A percentile compares a stretch with the other conserved stretches of the same genome.
These are phyloP conservation scores for Ceratocystis destructans DNA, from an alignment of 2,329 filamentous ascomycete species.

Conservation along the genomic window DNA sequence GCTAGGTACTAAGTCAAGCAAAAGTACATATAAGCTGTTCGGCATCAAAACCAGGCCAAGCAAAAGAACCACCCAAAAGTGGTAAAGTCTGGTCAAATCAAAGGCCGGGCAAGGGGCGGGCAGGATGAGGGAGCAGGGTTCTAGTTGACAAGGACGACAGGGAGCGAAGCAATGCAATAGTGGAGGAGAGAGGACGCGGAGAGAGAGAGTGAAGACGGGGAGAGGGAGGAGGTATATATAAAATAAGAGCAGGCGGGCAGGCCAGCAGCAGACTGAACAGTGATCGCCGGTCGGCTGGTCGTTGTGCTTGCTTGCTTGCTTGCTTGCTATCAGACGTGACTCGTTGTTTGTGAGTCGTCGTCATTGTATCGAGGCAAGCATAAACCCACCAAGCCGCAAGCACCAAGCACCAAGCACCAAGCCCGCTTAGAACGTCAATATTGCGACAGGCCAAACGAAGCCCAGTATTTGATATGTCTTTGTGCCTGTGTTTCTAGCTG, in stretches of 20 bases:
- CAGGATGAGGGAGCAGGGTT: not conserved
- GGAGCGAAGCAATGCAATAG: not conserved
- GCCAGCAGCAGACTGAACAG: not conserved
- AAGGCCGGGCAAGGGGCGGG: not conserved
- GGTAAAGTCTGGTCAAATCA: not conserved
- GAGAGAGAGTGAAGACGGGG: not conserved
- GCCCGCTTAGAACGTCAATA: not conserved
- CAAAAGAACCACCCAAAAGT: slow-evolving; percentile 13
- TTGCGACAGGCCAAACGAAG: not conserved
- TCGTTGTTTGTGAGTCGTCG: no score
- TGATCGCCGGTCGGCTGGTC: not conserved
- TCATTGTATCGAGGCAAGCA: no score
- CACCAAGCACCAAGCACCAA: not conserved
- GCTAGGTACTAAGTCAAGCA: not conserved
- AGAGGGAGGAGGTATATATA: not conserved
- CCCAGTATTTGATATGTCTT: not conserved
- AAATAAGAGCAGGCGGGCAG: not conserved
- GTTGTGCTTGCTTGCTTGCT: not conserved
- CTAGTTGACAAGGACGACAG: not conserved
- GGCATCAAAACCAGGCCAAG: not conserved
- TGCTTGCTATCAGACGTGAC: not conserved
- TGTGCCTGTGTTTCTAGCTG: not conserved
- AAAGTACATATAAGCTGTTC: not conserved
- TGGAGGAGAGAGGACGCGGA: not conserved
- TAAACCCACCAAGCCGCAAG: not conserved